Evolutionary conservation across 176 grass and related monocot species (phyloP), one percentile per base, ranked within the genome.

Genomic region (Musa beccarii): DNA sequence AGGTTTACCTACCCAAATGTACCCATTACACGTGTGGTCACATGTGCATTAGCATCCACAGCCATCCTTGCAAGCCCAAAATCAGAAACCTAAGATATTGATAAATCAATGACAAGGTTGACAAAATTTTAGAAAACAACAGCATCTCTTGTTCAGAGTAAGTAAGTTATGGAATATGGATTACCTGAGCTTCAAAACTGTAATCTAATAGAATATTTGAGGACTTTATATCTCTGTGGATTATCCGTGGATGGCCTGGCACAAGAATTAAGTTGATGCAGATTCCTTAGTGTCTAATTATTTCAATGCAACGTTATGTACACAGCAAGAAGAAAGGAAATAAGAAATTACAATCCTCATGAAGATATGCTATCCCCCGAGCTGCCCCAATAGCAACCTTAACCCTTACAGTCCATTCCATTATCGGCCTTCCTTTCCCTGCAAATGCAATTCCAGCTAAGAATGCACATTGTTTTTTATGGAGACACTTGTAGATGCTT

Each of bases 181-280:
- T 89, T 21, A 70, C 96, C 96, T 95, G 88, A 86, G 96, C 91
- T 84, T 99, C 96, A 1, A 92, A 99, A 76, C 88, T 92, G 85
- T 92, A 86, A 78, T 99, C 89, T 81, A 99, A 79, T 52, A 99
- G 85, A 95, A 99, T 99, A 84, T 99, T 99, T 72, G 96, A 99
- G 62, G 96, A 99, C 82, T 99, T 99, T 87, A 99, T 99, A 84
- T 99, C 96, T 81, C 96, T 87, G 49, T 99, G 96, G 59, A 99
- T 99, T 83, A 99, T 95, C 67, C 91, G 80, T 59, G 96, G 96
- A 86, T 99, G 81, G 88, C 96, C 96, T 99, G 79, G 66, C 75
- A 54, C 81, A 55, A 88, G 68, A 70, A 20, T 68, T 49, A 59
- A 78, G 73, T 28, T 34, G 53, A 57, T 51, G 23, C n/a, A 56